Percentiles rank a stretch among this genome's conserved stretches.
phyloP scores from a whole-genome alignment of 2,329 filamentous ascomycete genomes.

The Claviceps sorghi region DNA sequence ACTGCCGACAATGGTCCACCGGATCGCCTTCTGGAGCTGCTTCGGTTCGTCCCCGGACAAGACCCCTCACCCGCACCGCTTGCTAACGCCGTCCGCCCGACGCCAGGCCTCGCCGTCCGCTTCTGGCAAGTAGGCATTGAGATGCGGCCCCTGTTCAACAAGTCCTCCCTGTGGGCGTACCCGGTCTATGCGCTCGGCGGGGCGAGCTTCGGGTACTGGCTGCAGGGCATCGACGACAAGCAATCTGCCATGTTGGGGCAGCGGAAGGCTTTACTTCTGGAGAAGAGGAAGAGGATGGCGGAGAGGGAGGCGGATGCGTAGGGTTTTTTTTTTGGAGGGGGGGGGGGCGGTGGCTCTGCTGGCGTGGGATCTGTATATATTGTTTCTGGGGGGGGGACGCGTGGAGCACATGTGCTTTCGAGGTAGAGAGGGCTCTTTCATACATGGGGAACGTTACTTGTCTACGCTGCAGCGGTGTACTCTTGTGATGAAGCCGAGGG shows the following conservation, averaged over 20 bases:
- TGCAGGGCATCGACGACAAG: slow-evolving; percentile 74
- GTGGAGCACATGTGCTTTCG: not conserved
- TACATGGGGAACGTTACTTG: too few relatives aligned
- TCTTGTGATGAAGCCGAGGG: too few relatives aligned
- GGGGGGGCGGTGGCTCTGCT: too few relatives aligned
- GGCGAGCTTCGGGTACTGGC: slow-evolving; percentile 92
- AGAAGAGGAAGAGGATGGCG: slow-evolving; percentile 66
- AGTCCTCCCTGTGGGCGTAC: slow-evolving; percentile 76
- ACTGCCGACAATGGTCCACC: slow-evolving; percentile 39
- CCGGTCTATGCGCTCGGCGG: slow-evolving; percentile 76
- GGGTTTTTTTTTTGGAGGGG: too few relatives aligned
- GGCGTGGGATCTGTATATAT: too few relatives aligned
- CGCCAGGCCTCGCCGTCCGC: slow-evolving; percentile 80
- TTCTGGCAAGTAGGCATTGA: slow-evolving; percentile 97
- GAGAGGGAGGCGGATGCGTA: slow-evolving; percentile 16
- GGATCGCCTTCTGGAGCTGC: slow-evolving; percentile 70
- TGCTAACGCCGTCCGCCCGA: too few relatives aligned
- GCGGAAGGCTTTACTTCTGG: slow-evolving; percentile 65
- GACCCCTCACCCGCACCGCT: too few relatives aligned
- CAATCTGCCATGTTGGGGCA: slow-evolving; percentile 65
- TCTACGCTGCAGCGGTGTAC: too few relatives aligned
- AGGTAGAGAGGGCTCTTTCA: too few relatives aligned
- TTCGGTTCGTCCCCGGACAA: slow-evolving; percentile 70
- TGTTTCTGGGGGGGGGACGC: not conserved
- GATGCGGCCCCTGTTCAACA: slow-evolving; percentile 88